Conservation (phyloP, 108 stramenopile species). For the Cyclostephanos tholiformis region DNA sequence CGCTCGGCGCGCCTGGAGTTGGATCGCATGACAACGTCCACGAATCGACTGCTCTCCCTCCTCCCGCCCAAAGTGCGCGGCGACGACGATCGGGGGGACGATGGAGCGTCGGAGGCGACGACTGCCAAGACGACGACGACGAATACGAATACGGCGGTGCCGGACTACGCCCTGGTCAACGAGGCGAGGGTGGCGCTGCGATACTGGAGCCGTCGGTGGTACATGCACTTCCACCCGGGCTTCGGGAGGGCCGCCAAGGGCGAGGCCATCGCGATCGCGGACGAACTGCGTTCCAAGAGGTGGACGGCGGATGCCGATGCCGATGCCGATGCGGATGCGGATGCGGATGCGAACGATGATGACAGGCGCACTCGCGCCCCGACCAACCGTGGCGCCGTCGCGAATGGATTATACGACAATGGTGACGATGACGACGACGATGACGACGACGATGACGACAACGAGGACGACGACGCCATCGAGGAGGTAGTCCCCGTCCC, state of each 20-base stretch:
- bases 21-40: constrained; percentile 43
- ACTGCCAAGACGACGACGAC: background rate
- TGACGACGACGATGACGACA: background rate
- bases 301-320: background rate
- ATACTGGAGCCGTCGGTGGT: constrained; percentile 50
- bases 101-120: too few species aligned
- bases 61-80: background rate
- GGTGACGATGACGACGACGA: background rate
- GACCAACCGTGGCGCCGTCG: background rate
- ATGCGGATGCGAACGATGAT: background rate
- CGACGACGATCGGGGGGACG: too few species aligned
- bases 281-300: constrained; percentile 10
- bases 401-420: background rate
- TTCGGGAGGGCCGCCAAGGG: constrained; percentile 52
- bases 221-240: constrained; percentile 53
- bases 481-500: background rate
- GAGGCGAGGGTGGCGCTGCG: constrained; percentile 35
- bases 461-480: background rate
- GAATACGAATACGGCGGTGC: background rate
- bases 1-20: constrained; percentile 41
- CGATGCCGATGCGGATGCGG: background rate
- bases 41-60: constrained; percentile 40
- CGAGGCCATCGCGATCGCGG: constrained; percentile 24
- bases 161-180: constrained; percentile 32
- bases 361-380: background rate